Evolutionary conservation across 2,329 filamentous ascomycete species (phyloP).

Genomic region (Ophiostoma australiae): DNA sequence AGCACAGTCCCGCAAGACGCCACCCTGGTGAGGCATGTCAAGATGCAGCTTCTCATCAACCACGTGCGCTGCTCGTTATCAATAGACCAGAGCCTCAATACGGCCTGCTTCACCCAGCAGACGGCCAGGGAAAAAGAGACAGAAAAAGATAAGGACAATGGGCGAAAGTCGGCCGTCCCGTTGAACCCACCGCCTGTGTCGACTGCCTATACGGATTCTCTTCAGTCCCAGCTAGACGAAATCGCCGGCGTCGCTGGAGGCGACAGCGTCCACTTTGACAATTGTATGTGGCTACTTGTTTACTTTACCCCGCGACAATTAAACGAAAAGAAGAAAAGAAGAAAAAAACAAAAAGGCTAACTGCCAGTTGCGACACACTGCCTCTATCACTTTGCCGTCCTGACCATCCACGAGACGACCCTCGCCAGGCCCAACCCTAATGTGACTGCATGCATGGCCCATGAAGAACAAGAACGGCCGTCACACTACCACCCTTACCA

Average conservation of each 20-base stretch:
- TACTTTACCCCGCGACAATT: background rate
- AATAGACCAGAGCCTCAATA: background rate
- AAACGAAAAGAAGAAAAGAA: too few species aligned
- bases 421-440: background rate
- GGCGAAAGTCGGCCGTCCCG: background rate
- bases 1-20: slow-evolving; percentile 27
- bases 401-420: slow-evolving; percentile 24
- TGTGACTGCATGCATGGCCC: background rate
- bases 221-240: background rate
- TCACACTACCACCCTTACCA: background rate
- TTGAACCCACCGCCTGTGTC: background rate
- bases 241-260: background rate
- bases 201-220: background rate
- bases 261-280: background rate
- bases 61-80: slow-evolving; percentile 28
- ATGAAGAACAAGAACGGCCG: background rate
- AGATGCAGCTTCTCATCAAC: slow-evolving; percentile 40
- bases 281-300: background rate
- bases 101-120: background rate
- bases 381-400: slow-evolving; percentile 22
- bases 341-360: background rate
- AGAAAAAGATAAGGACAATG: background rate
- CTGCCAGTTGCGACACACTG: slow-evolving; percentile 17
- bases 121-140: background rate
- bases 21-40: slow-evolving; percentile 41